Evolutionary conservation across 805 yeast species (phyloP).

Genomic region (Martiniozyma abietophila): DNA sequence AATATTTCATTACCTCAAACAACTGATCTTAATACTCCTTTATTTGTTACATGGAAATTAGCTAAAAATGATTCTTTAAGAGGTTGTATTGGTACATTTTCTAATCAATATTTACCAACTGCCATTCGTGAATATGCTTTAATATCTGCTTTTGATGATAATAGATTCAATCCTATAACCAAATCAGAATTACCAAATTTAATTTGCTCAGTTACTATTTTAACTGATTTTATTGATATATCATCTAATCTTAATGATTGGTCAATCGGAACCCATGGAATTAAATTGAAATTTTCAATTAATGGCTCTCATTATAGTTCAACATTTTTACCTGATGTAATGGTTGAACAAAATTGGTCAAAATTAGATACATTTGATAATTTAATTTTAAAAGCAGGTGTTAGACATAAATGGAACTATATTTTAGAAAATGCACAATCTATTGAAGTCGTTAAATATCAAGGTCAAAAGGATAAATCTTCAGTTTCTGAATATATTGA

Average conservation of each 20-base stretch:
- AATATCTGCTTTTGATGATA: constrained; percentile 67
- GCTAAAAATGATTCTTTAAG: constrained; percentile 37
- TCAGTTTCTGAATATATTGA: constrained; percentile 2
- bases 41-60: constrained; percentile 76
- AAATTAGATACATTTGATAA: constrained; percentile 60
- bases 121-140: constrained; percentile 60
- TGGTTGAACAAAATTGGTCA: constrained; percentile 79
- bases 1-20: too few species aligned
- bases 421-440: too few species aligned
- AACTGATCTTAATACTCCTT: constrained; percentile 37
- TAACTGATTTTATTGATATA: constrained; percentile 48
- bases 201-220: constrained; percentile 53
- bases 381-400: constrained; percentile 68
- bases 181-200: constrained; percentile 43
- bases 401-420: constrained; percentile 5
- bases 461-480: constrained; percentile 37
- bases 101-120: constrained; percentile 36
- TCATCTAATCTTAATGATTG: constrained; percentile 50
- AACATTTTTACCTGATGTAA: constrained; percentile 87
- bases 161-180: constrained; percentile 62
- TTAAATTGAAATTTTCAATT: constrained; percentile 21
- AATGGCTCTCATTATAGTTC: constrained; percentile 34
- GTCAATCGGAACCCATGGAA: constrained; percentile 78
- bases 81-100: constrained; percentile 93
- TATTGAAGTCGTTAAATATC: constrained; percentile 44